Conservation (phyloP, 176 grass and related monocot species). For the Avena atlantica region DNA sequence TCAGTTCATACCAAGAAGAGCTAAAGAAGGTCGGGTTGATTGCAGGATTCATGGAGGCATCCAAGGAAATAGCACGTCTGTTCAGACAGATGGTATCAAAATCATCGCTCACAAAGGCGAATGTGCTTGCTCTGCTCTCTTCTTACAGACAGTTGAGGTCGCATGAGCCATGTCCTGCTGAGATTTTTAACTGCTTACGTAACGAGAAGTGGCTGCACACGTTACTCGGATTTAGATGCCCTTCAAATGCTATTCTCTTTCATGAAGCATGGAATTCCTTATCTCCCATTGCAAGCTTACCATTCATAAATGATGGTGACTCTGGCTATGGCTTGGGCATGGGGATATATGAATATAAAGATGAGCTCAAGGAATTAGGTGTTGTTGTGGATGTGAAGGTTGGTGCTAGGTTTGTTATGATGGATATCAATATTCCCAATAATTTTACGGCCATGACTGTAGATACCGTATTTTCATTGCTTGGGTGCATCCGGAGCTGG, state of each 20-base stretch:
- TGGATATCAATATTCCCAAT: conserved; percentile 57
- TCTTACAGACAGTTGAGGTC: conserved; percentile 40
- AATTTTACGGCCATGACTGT: conserved; percentile 36
- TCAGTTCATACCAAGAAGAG: conserved; percentile 52
- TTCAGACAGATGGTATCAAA: conserved; percentile 41
- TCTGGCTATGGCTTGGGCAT: conserved; percentile 36
- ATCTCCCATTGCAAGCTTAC: conserved; percentile 49
- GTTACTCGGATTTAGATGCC: conserved; percentile 53
- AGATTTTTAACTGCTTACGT: conserved; percentile 41
- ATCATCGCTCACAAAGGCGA: conserved; percentile 40
- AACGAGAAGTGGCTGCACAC: conserved; percentile 62
- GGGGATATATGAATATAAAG: conserved; percentile 58
- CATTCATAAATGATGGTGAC: conserved; percentile 58
- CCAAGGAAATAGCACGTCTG: conserved; percentile 29
- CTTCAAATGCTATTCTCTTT: conserved; percentile 48
- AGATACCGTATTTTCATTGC: conserved; percentile 42
- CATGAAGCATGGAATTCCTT: conserved; percentile 50
- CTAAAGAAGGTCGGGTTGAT: conserved; percentile 54
- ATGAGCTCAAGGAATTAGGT: conserved; percentile 44
- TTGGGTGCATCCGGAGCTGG: conserved; percentile 47
- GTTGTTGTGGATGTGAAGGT: conserved; percentile 39
- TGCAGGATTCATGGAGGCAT: conserved; percentile 42
- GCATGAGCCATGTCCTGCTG: neutral
- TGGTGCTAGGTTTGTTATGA: conserved; percentile 55
- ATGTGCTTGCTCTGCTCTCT: conserved; percentile 51